Conservation (phyloP, 2,329 filamentous ascomycete genomes). For the Fusarium sp. region DNA sequence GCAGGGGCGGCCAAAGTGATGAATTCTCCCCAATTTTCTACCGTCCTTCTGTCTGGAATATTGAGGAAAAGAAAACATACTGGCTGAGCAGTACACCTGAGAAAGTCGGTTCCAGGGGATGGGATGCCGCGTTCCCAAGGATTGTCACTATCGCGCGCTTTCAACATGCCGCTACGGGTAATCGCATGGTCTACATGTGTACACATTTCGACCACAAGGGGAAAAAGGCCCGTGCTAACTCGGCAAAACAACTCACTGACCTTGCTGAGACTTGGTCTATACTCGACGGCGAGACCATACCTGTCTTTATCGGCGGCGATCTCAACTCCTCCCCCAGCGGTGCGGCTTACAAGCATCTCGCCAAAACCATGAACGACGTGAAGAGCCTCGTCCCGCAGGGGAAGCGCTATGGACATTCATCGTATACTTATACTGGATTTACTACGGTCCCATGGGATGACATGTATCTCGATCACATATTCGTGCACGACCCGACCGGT, state of each 20-base stretch:
- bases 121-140: conserved; percentile 60
- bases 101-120: conserved; percentile 67
- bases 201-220: conserved; percentile 67
- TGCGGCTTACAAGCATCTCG: conserved; percentile 44
- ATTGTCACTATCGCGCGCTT: conserved; percentile 63
- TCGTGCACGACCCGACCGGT: conserved; percentile 44
- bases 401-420: conserved; percentile 40
- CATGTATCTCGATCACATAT: conserved; percentile 48
- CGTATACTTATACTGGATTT: conserved; percentile 49
- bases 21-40: conserved; percentile 80
- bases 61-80: conserved; percentile 64
- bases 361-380: conserved; percentile 43
- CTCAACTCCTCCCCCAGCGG: conserved; percentile 48
- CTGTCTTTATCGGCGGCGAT: conserved; percentile 51
- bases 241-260: conserved; percentile 53
- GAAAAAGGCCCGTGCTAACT: conserved; percentile 53
- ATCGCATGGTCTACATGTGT: conserved; percentile 58
- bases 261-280: conserved; percentile 47
- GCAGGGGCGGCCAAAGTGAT: conserved; percentile 70
- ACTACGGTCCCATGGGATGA: conserved; percentile 33
- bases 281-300: conserved; percentile 26
- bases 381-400: conserved; percentile 40
- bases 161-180: conserved; percentile 53
- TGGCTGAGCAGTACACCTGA: conserved; percentile 73
- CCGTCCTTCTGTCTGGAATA: conserved; percentile 62